Evolutionary conservation across 139 green algal species (phyloP).

Genomic region (Tetraselmis chui): DNA sequence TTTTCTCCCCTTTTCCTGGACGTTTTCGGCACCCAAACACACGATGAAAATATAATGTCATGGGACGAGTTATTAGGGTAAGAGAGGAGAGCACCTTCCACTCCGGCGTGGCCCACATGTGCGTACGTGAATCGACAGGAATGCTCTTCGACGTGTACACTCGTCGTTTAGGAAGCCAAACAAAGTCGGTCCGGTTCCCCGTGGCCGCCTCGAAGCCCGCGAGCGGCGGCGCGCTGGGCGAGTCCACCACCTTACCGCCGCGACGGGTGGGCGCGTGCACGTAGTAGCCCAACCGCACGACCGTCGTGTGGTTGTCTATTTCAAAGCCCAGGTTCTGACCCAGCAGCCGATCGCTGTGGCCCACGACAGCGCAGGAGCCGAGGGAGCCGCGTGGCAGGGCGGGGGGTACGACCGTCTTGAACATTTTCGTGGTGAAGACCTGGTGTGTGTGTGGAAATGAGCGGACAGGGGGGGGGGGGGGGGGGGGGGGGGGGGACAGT

Average conservation of each 20-base stretch:
- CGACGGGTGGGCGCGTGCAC: no score
- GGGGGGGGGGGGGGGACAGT: no score
- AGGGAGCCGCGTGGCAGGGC: background rate
- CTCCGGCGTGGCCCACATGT: background rate
- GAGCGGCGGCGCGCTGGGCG: background rate
- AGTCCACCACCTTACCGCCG: background rate
- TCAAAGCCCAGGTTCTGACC: background rate
- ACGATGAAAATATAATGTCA: no score
- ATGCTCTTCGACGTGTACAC: background rate
- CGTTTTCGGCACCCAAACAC: no score
- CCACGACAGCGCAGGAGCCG: background rate
- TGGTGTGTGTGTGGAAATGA: no score
- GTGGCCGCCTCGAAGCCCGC: background rate
- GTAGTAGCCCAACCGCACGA: background rate
- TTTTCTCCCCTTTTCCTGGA: no score
- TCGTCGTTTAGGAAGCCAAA: background rate
- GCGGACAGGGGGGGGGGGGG: no score
- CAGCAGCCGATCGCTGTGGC: background rate
- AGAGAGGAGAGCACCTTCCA: background rate
- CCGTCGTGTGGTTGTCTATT: background rate
- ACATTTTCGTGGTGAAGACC: background rate
- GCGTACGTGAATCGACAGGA: background rate
- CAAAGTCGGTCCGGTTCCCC: background rate
- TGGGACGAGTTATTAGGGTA: no score
- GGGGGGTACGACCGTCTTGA: background rate